Conservation (phyloP, 1,284 basidiomycete genomes). For the Mixia osmundae region DNA sequence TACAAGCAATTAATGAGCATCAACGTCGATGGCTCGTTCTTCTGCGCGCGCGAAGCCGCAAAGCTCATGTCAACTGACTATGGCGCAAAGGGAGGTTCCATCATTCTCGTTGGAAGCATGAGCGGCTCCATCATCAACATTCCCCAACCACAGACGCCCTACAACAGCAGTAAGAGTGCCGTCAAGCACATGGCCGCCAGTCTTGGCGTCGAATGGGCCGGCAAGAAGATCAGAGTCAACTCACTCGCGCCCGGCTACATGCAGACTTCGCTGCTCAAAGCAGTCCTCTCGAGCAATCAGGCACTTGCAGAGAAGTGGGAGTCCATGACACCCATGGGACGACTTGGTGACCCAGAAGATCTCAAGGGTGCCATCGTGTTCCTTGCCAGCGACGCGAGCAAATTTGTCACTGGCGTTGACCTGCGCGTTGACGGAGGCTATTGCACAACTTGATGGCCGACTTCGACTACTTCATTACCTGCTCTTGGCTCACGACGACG, state of each 20-base stretch:
- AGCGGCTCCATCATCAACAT: constrained; percentile 41
- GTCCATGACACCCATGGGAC: constrained; percentile 56
- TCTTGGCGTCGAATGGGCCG: constrained; percentile 74
- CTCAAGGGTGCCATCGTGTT: constrained; percentile 49
- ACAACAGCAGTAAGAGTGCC: constrained; percentile 63
- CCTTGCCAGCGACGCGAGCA: constrained; percentile 55
- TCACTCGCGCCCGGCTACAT: constrained; percentile 18
- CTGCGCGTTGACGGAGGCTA: neutral
- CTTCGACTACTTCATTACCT: constrained; percentile 5
- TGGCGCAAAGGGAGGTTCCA: constrained; percentile 35
- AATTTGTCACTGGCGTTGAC: neutral
- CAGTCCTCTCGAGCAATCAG: constrained; percentile 24
- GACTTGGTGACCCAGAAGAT: constrained; percentile 27
- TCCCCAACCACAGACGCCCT: constrained; percentile 64
- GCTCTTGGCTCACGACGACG: too few relatives aligned
- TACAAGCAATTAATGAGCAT: constrained; percentile 58
- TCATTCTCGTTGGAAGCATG: constrained; percentile 78
- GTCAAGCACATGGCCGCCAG: constrained; percentile 71
- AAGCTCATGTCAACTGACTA: constrained; percentile 31
- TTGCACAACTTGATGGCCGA: constrained; percentile 1
- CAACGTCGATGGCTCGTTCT: constrained; percentile 66
- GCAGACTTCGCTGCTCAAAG: constrained; percentile 33
- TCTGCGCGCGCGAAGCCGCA: constrained; percentile 79
- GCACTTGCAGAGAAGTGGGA: constrained; percentile 60
- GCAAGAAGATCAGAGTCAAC: constrained; percentile 60